Evolutionary conservation across 768 basidiomycete genomes (phyloP).

Genomic region (Hygrocybe coccinea): DNA sequence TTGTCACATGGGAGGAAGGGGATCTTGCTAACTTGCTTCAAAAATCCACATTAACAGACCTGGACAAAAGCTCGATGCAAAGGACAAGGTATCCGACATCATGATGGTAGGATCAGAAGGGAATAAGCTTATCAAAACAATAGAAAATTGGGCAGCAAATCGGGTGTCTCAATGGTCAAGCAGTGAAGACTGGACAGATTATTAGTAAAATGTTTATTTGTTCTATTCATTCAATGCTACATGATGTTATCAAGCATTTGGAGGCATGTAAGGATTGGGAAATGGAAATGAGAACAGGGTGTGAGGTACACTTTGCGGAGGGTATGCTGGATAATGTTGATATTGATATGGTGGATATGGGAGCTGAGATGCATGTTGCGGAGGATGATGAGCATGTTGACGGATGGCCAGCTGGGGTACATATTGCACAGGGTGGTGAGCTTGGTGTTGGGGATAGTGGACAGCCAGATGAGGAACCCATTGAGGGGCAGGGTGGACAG

Average conservation of each 20-base stretch:
- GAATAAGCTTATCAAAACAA: slow-evolving; percentile 8
- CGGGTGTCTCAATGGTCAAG: slow-evolving; percentile 14
- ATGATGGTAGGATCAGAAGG: slow-evolving; percentile 12
- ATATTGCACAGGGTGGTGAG: no score
- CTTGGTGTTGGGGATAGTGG: background rate
- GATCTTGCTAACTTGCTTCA: slow-evolving; percentile 15
- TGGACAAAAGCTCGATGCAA: slow-evolving; percentile 14
- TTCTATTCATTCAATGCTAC: background rate
- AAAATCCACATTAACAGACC: slow-evolving; percentile 16
- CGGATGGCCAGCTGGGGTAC: no score
- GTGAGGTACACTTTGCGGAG: no score
- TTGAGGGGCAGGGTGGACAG: background rate
- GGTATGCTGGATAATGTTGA: no score
- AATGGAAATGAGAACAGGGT: no score
- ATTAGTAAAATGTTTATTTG: background rate
- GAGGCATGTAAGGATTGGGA: background rate
- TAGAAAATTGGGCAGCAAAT: slow-evolving; percentile 16
- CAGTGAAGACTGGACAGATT: slow-evolving; percentile 11
- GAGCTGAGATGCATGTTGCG: no score
- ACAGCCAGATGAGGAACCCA: background rate
- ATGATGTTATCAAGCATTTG: background rate
- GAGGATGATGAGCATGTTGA: no score
- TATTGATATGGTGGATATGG: no score
- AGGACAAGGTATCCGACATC: slow-evolving; percentile 17
- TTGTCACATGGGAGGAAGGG: slow-evolving; percentile 8